Conservation (phyloP, 768 basidiomycete species). For the Dacryopinax primogenitus region DNA sequence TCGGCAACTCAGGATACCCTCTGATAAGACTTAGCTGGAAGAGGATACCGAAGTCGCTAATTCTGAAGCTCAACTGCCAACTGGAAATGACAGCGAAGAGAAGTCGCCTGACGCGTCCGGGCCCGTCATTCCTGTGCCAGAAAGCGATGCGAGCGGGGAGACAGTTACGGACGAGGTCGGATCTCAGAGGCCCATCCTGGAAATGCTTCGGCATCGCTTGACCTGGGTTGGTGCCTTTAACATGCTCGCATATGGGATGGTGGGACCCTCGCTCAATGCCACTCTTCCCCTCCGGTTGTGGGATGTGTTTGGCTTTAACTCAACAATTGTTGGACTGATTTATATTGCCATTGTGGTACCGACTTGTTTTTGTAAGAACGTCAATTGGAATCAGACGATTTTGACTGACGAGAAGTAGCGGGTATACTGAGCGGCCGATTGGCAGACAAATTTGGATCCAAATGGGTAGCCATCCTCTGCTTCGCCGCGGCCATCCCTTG, state of each 20-base stretch:
- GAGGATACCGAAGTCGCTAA: slow-evolving; percentile 29
- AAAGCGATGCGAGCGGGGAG: not conserved
- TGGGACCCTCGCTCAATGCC: slow-evolving; percentile 20
- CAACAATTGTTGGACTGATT: slow-evolving; percentile 49
- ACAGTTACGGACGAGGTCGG: slow-evolving; percentile 17
- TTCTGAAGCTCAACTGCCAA: slow-evolving; percentile 5
- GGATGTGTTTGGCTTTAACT: slow-evolving; percentile 35
- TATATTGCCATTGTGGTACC: slow-evolving; percentile 54
- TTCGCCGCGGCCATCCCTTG: slow-evolving; percentile 48
- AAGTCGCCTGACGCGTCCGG: not conserved
- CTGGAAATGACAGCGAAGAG: slow-evolving; percentile 11
- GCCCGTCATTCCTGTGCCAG: not conserved
- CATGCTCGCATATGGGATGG: slow-evolving; percentile 44
- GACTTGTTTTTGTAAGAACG: slow-evolving; percentile 45
- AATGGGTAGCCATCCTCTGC: slow-evolving; percentile 39
- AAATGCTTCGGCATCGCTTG: slow-evolving; percentile 36
- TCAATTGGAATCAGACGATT: not conserved
- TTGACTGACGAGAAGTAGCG: slow-evolving; percentile 14
- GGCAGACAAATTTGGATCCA: slow-evolving; percentile 44
- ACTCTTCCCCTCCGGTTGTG: slow-evolving; percentile 45
- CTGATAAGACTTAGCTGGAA: slow-evolving; percentile 18
- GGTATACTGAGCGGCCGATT: slow-evolving; percentile 42
- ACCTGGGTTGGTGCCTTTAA: slow-evolving; percentile 37
- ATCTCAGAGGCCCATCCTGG: slow-evolving; percentile 22
- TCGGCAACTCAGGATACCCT: not conserved